Evolutionary conservation across 169 alveolate species (phyloP), one percentile per base, ranked within the genome.

Genomic region (Eimeria acervulina): DNA sequence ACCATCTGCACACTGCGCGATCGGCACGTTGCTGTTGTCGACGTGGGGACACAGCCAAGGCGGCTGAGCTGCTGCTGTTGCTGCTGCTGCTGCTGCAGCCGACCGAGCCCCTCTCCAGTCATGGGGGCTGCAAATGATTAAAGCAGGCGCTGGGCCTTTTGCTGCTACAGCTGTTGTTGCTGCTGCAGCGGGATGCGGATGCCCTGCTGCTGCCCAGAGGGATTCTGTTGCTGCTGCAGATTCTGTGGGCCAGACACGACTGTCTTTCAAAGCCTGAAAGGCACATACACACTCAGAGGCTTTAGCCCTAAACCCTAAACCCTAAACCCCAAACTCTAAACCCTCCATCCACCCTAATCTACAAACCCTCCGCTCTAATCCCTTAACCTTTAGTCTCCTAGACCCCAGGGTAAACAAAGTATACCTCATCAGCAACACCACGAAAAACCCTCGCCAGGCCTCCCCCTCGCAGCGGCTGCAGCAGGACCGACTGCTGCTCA

Each of bases 81-180:
- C 87, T 76, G 63, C 13, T 15, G 85, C 33, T 40, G 87, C 51
- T 38, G 87, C 87, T 66, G 78, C 78, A 0, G 87, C 51, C 2
- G 59, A 36, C 31, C 87, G 59, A 19, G 87, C 63, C 21, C 63
- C 87, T 19, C 87, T 76, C 87, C 87, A 76, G 33, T 76, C 87
- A 76, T 40, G 19, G 61, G 87, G 87, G 40, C 87, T 44, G 36
- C 87, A 38, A 8, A 44, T 23, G 36, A 76, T 36, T 38, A 76
- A 26, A 40, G 87, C 87, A 23, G 87, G 61, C 0, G 51, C 59
- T 7, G 59, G 87, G 19, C 59, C 36, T 23, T 26, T 23, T 76
- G 87, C 87, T 76, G 87, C 87, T 23, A 36, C 59, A 6, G 87
- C 87, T 44, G 36, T 61, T 8, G 33, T 17, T 26, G 78, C 78